Conservation (phyloP, 441 rosid genomes). For the Syzygium malaccense region DNA sequence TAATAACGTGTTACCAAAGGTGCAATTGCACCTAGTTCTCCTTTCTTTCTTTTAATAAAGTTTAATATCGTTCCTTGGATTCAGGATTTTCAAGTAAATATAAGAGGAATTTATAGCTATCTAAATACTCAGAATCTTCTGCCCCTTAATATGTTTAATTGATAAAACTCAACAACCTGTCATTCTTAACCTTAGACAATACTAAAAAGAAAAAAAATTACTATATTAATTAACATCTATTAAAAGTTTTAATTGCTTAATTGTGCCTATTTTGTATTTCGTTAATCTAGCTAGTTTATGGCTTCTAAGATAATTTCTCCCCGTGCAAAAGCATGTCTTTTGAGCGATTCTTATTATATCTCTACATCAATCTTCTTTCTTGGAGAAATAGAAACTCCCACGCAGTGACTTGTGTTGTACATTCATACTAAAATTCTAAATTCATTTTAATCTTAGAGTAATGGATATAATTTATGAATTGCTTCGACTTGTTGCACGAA, state of each 20-base stretch:
- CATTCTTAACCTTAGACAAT: rapidly evolving
- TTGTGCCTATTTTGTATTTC: no score
- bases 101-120: not conserved
- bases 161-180: not conserved
- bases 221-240: no score
- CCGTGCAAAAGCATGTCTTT: not conserved
- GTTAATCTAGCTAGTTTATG: not conserved
- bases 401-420: not conserved
- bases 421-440: not conserved
- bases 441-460: not conserved
- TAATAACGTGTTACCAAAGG: not conserved
- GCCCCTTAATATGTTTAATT: not conserved
- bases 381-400: rapidly evolving
- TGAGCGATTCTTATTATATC: not conserved
- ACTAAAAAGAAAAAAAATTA: no score
- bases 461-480: no score
- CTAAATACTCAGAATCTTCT: rapidly evolving
- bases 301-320: not conserved
- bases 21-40: not conserved
- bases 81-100: not conserved
- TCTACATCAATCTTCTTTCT: not conserved
- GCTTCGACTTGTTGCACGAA: not conserved
- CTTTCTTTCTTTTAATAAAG: not conserved
- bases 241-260: no score
- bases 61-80: not conserved